These are phyloP conservation scores for Dictyostelium citrinum DNA, from an alignment of 78 protist species.

Conservation along the genomic window DNA sequence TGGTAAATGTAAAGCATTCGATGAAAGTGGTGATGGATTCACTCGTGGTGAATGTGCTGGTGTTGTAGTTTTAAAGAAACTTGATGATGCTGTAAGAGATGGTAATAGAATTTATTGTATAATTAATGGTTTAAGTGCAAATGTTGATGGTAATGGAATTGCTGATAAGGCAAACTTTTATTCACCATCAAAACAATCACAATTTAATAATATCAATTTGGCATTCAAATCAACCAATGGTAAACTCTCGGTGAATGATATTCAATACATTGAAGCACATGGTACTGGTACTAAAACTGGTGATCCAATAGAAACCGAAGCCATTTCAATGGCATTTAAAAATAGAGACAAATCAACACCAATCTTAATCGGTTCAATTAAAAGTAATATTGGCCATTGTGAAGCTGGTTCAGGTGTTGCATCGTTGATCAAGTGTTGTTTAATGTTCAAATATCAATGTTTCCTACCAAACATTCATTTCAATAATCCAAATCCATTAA, in stretches of 20 bases:
- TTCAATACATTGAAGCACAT: slow-evolving; percentile 73
- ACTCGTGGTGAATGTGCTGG: slow-evolving; percentile 23
- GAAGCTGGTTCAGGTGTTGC: slow-evolving; percentile 43
- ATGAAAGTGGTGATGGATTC: slow-evolving; percentile 40
- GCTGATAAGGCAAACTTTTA: neutral
- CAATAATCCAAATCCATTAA: slow-evolving; percentile 56
- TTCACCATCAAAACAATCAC: slow-evolving; percentile 15
- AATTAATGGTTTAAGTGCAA: neutral
- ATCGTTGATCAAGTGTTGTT: slow-evolving; percentile 40
- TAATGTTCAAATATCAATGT: slow-evolving; percentile 38
- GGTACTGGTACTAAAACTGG: slow-evolving; percentile 80
- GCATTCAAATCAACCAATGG: neutral
- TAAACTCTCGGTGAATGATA: neutral
- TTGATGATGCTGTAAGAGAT: neutral
- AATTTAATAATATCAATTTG: slow-evolving; percentile 1
- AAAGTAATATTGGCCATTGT: slow-evolving; percentile 47
- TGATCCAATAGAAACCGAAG: slow-evolving; percentile 67
- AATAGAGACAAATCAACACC: neutral
- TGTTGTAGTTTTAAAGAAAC: neutral
- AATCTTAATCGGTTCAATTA: neutral
- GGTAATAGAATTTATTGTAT: slow-evolving; percentile 30
- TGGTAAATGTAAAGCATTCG: slow-evolving; percentile 28
- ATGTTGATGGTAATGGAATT: slow-evolving; percentile 14
- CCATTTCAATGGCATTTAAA: slow-evolving; percentile 31
- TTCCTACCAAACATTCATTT: slow-evolving; percentile 62